Conservation (phyloP, 768 basidiomycete genomes). For the Boletus rubroflammeus region DNA sequence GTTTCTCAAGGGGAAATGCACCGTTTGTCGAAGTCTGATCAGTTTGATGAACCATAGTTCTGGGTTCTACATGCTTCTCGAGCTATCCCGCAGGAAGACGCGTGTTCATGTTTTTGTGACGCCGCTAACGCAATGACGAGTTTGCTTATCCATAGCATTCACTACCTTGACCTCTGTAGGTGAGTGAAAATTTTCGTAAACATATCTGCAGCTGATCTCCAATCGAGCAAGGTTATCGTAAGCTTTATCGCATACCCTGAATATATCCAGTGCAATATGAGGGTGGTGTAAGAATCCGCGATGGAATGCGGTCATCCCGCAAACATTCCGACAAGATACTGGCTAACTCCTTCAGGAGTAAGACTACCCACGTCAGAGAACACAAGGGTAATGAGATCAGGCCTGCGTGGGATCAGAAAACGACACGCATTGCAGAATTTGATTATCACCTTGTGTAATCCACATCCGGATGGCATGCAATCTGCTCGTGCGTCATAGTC, state of each 20-base stretch:
- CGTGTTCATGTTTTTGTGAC: conserved; percentile 16
- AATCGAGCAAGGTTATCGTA: conserved; percentile 34
- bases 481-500: conserved; percentile 76
- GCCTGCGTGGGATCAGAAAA: conserved; percentile 45
- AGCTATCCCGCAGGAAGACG: conserved; percentile 17
- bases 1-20: conserved; percentile 14
- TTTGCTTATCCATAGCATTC: conserved; percentile 5
- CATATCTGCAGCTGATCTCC: conserved; percentile 19
- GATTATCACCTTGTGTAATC: conserved; percentile 82
- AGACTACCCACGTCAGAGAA: conserved; percentile 93
- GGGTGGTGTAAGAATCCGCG: conserved; percentile 1
- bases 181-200: conserved; percentile 16
- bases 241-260: conserved; percentile 31
- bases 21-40: conserved; percentile 19
- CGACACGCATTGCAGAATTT: conserved; percentile 8
- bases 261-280: conserved; percentile 5
- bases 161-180: conserved; percentile 14
- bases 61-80: conserved; percentile 9
- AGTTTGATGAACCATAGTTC: conserved; percentile 22
- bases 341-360: conserved; percentile 90
- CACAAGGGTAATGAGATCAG: conserved; percentile 90
- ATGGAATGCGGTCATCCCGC: conserved; percentile 48
- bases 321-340: conserved; percentile 94
- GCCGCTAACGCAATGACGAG: conserved; percentile 7
- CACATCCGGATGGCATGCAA: conserved; percentile 79